phyloP scores from a whole-genome alignment of 805 yeast species.

The Nakazawaea sp. region DNA sequence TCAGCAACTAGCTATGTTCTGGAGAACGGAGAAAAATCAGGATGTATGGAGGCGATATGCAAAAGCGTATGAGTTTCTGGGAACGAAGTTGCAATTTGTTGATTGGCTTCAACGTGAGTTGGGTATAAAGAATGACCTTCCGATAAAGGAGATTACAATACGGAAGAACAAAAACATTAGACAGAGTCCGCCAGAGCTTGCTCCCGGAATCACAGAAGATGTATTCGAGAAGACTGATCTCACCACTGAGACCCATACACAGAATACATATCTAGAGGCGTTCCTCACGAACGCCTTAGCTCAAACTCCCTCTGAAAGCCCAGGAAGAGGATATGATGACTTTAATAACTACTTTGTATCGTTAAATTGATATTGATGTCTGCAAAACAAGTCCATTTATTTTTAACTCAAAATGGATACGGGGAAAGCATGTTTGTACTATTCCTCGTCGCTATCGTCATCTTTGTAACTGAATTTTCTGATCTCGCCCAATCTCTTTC shows the following conservation, averaged over 20 bases:
- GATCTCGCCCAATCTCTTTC: constrained; percentile 80
- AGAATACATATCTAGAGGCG: too few species aligned
- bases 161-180: too few species aligned
- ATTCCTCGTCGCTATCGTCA: constrained; percentile 52
- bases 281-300: too few species aligned
- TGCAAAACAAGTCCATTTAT: neutral
- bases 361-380: neutral
- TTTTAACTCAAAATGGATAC: too few species aligned
- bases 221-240: neutral
- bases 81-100: constrained; percentile 12
- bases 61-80: constrained; percentile 17
- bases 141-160: too few species aligned
- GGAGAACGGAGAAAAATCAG: constrained; percentile 21
- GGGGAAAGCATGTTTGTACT: too few species aligned
- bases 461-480: constrained; percentile 71
- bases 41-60: constrained; percentile 24
- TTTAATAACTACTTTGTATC: neutral
- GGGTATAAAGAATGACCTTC: neutral
- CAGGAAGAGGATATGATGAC: neutral
- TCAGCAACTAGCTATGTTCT: constrained; percentile 17
- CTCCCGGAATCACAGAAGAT: neutral
- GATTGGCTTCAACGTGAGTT: constrained; percentile 16
- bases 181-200: too few species aligned
- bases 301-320: too few species aligned
- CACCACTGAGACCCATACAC: too few species aligned